Conservation (phyloP, 495 filamentous ascomycete species). For the Aspergillus taichungensis region DNA sequence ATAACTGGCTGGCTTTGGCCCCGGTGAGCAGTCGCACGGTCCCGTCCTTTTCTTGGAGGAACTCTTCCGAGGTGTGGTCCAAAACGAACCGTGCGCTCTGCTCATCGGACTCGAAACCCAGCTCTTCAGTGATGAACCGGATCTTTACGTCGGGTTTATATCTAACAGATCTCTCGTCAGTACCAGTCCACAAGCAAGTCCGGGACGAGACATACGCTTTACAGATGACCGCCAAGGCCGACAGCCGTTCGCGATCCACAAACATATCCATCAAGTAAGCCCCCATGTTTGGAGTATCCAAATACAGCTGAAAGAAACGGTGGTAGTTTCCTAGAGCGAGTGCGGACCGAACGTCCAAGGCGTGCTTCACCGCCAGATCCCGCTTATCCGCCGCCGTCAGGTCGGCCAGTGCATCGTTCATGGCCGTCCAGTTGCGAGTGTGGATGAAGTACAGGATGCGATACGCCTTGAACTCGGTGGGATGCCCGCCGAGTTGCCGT, state of each 20-base stretch:
- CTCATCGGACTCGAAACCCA: slow-evolving; percentile 88
- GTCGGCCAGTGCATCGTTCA: slow-evolving; percentile 96
- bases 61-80: slow-evolving; percentile 60
- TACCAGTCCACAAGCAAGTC: background rate
- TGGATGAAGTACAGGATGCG: slow-evolving; percentile 99
- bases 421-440: slow-evolving; percentile 93
- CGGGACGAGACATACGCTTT: slow-evolving; percentile 67
- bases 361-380: slow-evolving; percentile 78
- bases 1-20: slow-evolving; percentile 59
- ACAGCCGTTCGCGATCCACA: slow-evolving; percentile 82
- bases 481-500: slow-evolving; percentile 77
- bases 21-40: slow-evolving; percentile 62
- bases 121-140: slow-evolving; percentile 88
- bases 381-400: slow-evolving; percentile 93
- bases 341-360: slow-evolving; percentile 81
- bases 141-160: slow-evolving; percentile 86
- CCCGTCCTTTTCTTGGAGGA: slow-evolving; percentile 72
- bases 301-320: slow-evolving; percentile 90
- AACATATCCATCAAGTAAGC: slow-evolving; percentile 99
- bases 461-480: slow-evolving; percentile 97
- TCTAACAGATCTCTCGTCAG: slow-evolving; percentile 45
- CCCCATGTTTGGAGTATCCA: slow-evolving; percentile 94
- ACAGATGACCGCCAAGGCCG: slow-evolving; percentile 82
- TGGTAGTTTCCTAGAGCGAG: slow-evolving; percentile 94
- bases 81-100: slow-evolving; percentile 84